A percentile compares a stretch with the other conserved stretches of the same genome.
phyloP scores from a whole-genome alignment of 2,329 filamentous ascomycete genomes.

The Colletotrichum sp. region DNA sequence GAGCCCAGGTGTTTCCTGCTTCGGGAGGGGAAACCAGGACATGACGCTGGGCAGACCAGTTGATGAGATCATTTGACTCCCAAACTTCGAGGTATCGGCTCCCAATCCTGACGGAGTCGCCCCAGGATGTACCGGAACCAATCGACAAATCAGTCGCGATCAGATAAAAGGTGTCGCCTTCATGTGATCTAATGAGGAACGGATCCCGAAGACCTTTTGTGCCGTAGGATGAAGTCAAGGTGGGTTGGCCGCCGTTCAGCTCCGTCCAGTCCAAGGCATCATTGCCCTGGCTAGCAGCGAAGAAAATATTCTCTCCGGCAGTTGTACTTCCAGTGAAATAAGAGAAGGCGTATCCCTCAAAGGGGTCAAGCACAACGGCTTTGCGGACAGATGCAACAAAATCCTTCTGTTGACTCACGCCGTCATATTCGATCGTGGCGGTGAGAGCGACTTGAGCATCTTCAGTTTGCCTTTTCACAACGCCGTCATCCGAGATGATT shows the following conservation, averaged over 20 bases:
- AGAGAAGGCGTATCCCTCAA: slow-evolving; percentile 54
- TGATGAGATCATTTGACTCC: slow-evolving; percentile 54
- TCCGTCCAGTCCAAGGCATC: slow-evolving; percentile 56
- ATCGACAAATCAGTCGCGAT: slow-evolving; percentile 59
- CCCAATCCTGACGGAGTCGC: slow-evolving; percentile 47
- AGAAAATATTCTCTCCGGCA: slow-evolving; percentile 56
- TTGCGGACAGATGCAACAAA: slow-evolving; percentile 38
- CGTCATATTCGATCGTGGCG: slow-evolving; percentile 32
- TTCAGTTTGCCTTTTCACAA: slow-evolving; percentile 35
- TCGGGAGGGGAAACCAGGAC: slow-evolving; percentile 51
- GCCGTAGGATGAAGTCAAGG: slow-evolving; percentile 48
- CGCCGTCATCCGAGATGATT: slow-evolving; percentile 37
- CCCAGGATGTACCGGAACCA: slow-evolving; percentile 58
- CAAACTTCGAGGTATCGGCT: slow-evolving; percentile 58
- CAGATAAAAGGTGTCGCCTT: slow-evolving; percentile 56
- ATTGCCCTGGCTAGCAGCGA: slow-evolving; percentile 57
- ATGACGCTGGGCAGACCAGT: slow-evolving; percentile 56
- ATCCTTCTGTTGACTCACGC: slow-evolving; percentile 27
- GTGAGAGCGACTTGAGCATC: slow-evolving; percentile 36
- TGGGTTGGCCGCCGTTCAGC: slow-evolving; percentile 50
- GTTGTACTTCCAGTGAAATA: slow-evolving; percentile 53
- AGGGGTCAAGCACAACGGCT: slow-evolving; percentile 33
- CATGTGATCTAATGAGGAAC: slow-evolving; percentile 55
- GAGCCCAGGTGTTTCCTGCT: slow-evolving; percentile 60
- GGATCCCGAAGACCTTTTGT: slow-evolving; percentile 57